Evolutionary conservation across 2,329 filamentous ascomycete genomes (phyloP).

Genomic region (Cylindrodendrum hubeiense): DNA sequence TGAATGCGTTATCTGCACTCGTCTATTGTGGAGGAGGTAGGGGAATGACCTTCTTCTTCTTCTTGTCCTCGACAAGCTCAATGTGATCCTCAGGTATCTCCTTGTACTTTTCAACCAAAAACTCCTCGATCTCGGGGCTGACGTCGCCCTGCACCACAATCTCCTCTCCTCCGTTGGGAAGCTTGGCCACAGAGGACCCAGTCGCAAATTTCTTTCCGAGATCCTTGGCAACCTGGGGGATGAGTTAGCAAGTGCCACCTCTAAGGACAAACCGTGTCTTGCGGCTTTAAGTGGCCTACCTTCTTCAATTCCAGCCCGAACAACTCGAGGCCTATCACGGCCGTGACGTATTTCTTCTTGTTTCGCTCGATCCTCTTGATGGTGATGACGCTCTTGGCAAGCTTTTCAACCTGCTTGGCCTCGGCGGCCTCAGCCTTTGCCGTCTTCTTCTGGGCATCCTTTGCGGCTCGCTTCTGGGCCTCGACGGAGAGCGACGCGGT

Average conservation of each 20-base stretch:
- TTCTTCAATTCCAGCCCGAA: constrained; percentile 96
- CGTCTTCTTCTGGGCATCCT: constrained; percentile 97
- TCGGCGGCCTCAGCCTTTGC: constrained; percentile 92
- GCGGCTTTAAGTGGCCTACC: constrained; percentile 48
- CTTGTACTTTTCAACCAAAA: constrained; percentile 88
- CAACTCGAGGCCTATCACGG: constrained; percentile 89
- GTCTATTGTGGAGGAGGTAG: constrained; percentile 36
- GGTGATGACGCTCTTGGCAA: constrained; percentile 83
- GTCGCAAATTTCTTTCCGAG: constrained; percentile 99
- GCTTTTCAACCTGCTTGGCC: constrained; percentile 83
- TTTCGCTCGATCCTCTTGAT: constrained; percentile 99
- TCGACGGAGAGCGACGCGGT: constrained; percentile 89
- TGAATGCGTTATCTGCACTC: constrained; percentile 29
- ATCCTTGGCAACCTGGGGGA: constrained; percentile 80
- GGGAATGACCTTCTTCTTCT: constrained; percentile 72
- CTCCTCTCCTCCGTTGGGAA: constrained; percentile 87
- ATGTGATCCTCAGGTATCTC: constrained; percentile 95
- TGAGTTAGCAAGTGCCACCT: constrained; percentile 27
- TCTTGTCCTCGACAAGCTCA: constrained; percentile 95
- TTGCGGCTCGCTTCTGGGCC: constrained; percentile 93
- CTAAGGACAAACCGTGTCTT: not conserved
- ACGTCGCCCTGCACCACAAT: constrained; percentile 98
- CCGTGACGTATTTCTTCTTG: constrained; percentile 97
- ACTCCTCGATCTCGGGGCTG: constrained; percentile 93
- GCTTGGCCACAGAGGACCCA: constrained; percentile 91